Base-by-base conservation (phyloP, 2,329 filamentous ascomycete genomes). In the Cordyceps cicadae region DNA sequence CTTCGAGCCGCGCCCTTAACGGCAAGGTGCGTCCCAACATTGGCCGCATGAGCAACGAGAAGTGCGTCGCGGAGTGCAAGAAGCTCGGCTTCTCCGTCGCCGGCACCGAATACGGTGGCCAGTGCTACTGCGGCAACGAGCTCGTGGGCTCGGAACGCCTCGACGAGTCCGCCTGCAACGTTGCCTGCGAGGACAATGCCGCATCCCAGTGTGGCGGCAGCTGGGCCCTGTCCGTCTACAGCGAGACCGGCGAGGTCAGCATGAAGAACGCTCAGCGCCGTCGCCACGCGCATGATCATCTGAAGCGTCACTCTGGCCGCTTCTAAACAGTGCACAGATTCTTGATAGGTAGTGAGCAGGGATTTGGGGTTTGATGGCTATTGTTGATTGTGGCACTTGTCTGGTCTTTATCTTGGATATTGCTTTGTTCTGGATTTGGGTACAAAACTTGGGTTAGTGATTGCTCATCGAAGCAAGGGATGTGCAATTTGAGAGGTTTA, bases 91-190 rank as follows among this genome's bases (percentile, higher is more conserved):
- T 73, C 66, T 66, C 65, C 7, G 73, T 79, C 49, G 80, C 81
- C 7, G 81, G 80, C 7, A 71, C 81, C 1, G 79, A 84, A 67
- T 81, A 79, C 64, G 72, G 70, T 24, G 70, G 71, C n/a, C 76
- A 84, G 67, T 85, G 82, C 70, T 84, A 77, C 71, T 85, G 80
- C 65, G 78, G 74, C 53, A 70, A 73, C 60, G 64, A 67, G 29
- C 65, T 70, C 26, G 57, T 63, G 6, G 71, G 72, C 48, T 75
- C 72, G 32, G 68, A 73, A 53, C 71, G 73, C 63, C 66, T 83
- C 19, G 74, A 76, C 50, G 78, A 80, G 3, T 70, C 67, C 8
- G 64, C 67, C 14, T 86, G 83, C 71, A 69, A 70, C 39, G 76
- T 74, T 62, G 70, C 77, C 1, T 85, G 83, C 67, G 75, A 77